Evolutionary conservation across 495 filamentous ascomycete species (phyloP), one percentile per base, ranked within the genome.

Genomic region (Aspergillus conjunctus): DNA sequence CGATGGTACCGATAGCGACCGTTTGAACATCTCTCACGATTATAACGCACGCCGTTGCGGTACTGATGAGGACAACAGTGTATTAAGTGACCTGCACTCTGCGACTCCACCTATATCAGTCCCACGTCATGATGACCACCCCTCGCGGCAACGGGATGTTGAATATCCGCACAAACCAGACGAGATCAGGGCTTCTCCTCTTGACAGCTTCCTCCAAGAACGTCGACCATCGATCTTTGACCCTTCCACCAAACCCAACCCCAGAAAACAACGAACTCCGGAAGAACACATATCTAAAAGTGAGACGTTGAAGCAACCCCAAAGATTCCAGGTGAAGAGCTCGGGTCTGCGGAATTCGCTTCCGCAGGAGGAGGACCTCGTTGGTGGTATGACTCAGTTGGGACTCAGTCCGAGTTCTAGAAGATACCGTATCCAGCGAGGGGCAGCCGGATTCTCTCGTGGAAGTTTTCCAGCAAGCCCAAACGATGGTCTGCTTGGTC

Each of bases 41-140:
- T 71, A 73, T 68, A 63, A 60, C 71, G 71, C 73, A 74, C 71
- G 51, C 54, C 62, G 70, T 71, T 71, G 68, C 74, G 77, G 73
- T 77, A 73, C 75, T 77, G 71, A 80, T 74, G 70, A 77, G 67
- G 75, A 77, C 65, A 67, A 64, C 70, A 80, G 74, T 77, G 71
- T 71, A 52, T 68, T 77, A 66, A 76, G 62, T 66, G 73, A 75
- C 63, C 67, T 79, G 49, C 77, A 79, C 67, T 79, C 76, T 63
- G 72, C 66, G 58, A 80, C 78, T 43, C 74, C 75, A 60, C 78
- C 78, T 37, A 80, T 80, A 34, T 76, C 73, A 30, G 78, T 80
- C 41, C 78, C 78, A 51, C 78, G 78, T 52, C 62, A 67, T 57
- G 71, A 74, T 61, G 72, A 76, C 18, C 67, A 66, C 46, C 49